Percentiles rank a stretch among this genome's conserved stretches.
Evolutionary conservation across 768 basidiomycete species (phyloP).

Genomic region (Russula sp.): DNA sequence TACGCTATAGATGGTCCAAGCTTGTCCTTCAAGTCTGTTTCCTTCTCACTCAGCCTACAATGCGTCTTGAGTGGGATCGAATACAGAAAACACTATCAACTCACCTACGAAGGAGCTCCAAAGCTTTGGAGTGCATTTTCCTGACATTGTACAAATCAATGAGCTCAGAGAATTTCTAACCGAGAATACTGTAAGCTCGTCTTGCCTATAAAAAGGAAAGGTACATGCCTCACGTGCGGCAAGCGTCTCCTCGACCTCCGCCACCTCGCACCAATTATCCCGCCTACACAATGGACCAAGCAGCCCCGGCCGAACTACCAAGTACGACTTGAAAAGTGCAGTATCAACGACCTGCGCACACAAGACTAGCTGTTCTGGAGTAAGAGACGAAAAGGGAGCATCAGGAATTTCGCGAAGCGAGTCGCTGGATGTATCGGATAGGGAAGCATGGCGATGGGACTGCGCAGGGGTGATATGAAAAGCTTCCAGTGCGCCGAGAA

Average conservation of each 20-base stretch:
- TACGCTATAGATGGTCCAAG: constrained; percentile 81
- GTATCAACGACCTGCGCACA: constrained; percentile 95
- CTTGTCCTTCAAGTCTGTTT: constrained; percentile 71
- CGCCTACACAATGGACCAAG: constrained; percentile 83
- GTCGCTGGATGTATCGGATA: constrained; percentile 64
- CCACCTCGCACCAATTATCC: constrained; percentile 96
- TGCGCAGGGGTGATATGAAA: constrained; percentile 63
- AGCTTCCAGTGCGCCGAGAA: constrained; percentile 64
- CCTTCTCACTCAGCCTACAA: constrained; percentile 67
- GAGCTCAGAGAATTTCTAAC: constrained; percentile 85
- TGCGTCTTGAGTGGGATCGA: background rate
- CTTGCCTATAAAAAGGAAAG: background rate
- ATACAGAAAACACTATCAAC: constrained; percentile 26
- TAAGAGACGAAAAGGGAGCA: constrained; percentile 59
- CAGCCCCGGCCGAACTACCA: constrained; percentile 72
- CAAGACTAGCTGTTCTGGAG: constrained; percentile 77
- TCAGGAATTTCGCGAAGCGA: constrained; percentile 78
- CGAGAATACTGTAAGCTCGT: background rate
- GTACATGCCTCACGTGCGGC: constrained; percentile 63
- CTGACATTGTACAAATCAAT: constrained; percentile 89
- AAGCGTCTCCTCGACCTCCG: constrained; percentile 84
- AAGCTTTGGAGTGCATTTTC: constrained; percentile 89
- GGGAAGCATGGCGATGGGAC: constrained; percentile 56
- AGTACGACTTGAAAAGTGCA: constrained; percentile 87
- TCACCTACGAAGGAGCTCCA: constrained; percentile 78